Evolutionary conservation across 306 rosid genomes (phyloP), one percentile per base, ranked within the genome.

Genomic region (Quercus wislizeni): DNA sequence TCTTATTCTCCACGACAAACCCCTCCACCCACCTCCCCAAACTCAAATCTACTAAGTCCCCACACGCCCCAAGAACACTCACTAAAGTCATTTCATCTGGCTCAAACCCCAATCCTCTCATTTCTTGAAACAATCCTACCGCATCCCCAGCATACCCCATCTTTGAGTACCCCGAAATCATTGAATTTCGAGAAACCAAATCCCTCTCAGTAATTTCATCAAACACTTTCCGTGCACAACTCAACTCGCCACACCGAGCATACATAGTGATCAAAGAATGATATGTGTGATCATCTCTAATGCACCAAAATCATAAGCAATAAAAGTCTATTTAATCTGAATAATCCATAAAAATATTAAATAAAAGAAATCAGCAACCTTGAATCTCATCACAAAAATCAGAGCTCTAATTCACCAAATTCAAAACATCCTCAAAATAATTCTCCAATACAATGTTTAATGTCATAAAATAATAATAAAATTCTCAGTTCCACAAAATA

Each of bases 131-230:
- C 84, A 92, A 56, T 81, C 78, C 86, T 80, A 91, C 88, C 0
- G 97, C 97, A 65, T 92, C 89, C 80, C 61, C 63, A 2, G 94
- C 88, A 25, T 57, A 61, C 3, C 97, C 93, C 89, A 81, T 84
- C 88, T 88, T 91, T 5, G 92, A 84, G 35, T 89, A 94, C 67
- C 97, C 98, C 0, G 95, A 85, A 25, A 94, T 84, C 92, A 94
- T 80, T 25, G 98, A 91, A 74, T 91, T 94, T 97, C 98, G 92
- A 0, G 99, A 92, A 73, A 92, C 95, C 87, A 76, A 83, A n/a
- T 92, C 97, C 83, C 84, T 83, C 0, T 73, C 76, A 33, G 68
- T 2, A 81, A 92, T 94, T 88, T 94, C 95, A 77, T 90, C 97
- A 13, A 94, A 94, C 91, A 91, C 93, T 76, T 86, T 79, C 30